These are phyloP conservation scores for Xeromyces bisporus DNA, from an alignment of 495 filamentous ascomycete species.

Conservation along the genomic window DNA sequence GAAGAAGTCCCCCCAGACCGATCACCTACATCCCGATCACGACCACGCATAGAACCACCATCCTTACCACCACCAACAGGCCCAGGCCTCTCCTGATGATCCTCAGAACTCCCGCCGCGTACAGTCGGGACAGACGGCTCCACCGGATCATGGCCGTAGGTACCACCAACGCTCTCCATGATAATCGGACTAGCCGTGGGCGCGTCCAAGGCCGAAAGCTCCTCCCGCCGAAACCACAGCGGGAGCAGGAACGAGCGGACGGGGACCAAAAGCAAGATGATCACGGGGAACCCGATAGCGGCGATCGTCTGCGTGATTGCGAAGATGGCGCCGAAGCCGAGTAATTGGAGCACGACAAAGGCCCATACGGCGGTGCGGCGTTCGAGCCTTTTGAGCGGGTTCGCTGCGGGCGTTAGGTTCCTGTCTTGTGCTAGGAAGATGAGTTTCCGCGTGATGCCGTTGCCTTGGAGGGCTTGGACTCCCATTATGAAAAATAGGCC, in stretches of 20 bases:
- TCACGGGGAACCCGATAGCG: constrained; percentile 82
- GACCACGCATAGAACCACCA: no score
- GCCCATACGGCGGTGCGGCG: constrained; percentile 50
- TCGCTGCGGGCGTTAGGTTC: constrained; percentile 40
- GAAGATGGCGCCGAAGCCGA: constrained; percentile 74
- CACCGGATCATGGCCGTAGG: constrained; percentile 31
- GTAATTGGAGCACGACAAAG: constrained; percentile 60
- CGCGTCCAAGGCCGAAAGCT: constrained; percentile 56
- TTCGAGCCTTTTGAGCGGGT: constrained; percentile 47
- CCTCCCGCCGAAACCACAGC: constrained; percentile 45
- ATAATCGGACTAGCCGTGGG: constrained; percentile 72
- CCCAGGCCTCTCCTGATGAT: constrained; percentile 1
- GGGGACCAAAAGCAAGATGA: constrained; percentile 72
- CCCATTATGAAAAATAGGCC: constrained; percentile 95
- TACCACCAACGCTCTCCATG: constrained; percentile 69
- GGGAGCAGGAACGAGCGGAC: constrained; percentile 58
- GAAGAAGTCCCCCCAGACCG: no score
- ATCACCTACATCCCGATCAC: no score
- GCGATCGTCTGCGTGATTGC: constrained; percentile 94
- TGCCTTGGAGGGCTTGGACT: constrained; percentile 59
- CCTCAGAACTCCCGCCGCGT: background rate
- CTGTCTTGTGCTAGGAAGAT: constrained; percentile 57
- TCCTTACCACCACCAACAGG: no score
- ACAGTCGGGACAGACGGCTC: no score
- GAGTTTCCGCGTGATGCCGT: constrained; percentile 70